Conservation (phyloP, 768 basidiomycete genomes). For the Termitomyces eurrhizus region DNA sequence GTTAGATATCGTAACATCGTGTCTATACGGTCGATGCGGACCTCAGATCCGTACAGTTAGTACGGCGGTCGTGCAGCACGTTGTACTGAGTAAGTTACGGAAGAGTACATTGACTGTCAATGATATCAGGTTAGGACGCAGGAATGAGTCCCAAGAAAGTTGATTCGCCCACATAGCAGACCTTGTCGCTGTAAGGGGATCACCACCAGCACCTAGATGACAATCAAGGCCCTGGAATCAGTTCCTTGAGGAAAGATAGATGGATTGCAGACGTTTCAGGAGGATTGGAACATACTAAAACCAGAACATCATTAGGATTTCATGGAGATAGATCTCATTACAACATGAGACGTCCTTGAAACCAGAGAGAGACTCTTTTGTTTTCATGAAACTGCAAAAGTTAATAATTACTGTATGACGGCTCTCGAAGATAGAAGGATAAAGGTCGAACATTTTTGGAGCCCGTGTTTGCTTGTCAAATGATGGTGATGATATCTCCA, state of each 20-base stretch:
- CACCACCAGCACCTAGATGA: background rate
- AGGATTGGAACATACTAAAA: conserved; percentile 2
- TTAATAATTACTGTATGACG: background rate
- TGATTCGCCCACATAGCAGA: background rate
- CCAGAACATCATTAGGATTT: background rate
- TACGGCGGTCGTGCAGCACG: background rate
- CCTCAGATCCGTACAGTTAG: background rate
- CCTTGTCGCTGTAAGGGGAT: background rate
- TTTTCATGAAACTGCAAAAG: conserved; percentile 2
- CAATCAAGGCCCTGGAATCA: background rate
- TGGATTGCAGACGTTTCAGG: background rate
- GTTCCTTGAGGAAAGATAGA: background rate
- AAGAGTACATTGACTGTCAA: no score
- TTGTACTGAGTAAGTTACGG: background rate
- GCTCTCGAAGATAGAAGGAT: background rate
- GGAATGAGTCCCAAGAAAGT: background rate
- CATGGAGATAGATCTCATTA: no score
- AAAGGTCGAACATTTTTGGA: background rate
- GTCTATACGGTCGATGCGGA: background rate
- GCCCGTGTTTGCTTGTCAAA: background rate
- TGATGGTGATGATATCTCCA: background rate
- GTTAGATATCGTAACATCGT: conserved; percentile 3
- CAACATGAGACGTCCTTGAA: background rate
- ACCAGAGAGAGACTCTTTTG: conserved; percentile 5
- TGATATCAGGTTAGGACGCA: background rate